Percentiles rank a stretch among this genome's conserved stretches.
Conservation (phyloP, 1,139 yeast species). For the Debaryomyces subglobosus region DNA sequence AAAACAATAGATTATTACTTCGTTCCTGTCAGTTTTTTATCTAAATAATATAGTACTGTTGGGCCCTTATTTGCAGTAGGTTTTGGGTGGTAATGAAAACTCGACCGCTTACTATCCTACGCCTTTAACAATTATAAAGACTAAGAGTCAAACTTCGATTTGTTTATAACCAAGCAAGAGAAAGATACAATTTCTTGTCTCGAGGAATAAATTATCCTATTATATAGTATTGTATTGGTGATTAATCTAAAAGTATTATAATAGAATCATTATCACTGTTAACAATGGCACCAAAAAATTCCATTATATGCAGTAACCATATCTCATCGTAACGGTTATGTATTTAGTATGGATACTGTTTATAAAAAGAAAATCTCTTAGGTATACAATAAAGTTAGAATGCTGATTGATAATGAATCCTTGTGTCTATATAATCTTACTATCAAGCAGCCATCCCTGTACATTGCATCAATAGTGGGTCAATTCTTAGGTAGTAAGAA, state of each 20-base stretch:
- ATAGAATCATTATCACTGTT: not conserved
- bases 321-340: not conserved
- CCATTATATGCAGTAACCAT: constrained; percentile 1
- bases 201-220: not conserved
- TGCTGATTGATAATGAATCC: constrained; percentile 32
- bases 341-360: not conserved
- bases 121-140: too few relatives aligned
- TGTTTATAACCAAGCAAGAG: too few relatives aligned
- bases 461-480: constrained; percentile 62
- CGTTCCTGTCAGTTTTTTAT: too few relatives aligned
- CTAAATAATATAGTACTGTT: too few relatives aligned
- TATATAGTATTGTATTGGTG: not conserved
- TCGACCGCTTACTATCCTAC: too few relatives aligned
- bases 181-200: too few relatives aligned
- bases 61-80: too few relatives aligned
- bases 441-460: constrained; percentile 57
- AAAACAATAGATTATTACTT: too few relatives aligned
- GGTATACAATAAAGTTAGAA: constrained; percentile 1
- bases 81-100: too few relatives aligned
- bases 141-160: too few relatives aligned
- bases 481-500: constrained; percentile 60
- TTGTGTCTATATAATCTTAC: constrained; percentile 70
- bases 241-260: too few relatives aligned
- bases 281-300: not conserved
- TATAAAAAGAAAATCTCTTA: not conserved